Evolutionary conservation across 305 asterid species (phyloP).

Genomic region (Fraxinus velutina): DNA sequence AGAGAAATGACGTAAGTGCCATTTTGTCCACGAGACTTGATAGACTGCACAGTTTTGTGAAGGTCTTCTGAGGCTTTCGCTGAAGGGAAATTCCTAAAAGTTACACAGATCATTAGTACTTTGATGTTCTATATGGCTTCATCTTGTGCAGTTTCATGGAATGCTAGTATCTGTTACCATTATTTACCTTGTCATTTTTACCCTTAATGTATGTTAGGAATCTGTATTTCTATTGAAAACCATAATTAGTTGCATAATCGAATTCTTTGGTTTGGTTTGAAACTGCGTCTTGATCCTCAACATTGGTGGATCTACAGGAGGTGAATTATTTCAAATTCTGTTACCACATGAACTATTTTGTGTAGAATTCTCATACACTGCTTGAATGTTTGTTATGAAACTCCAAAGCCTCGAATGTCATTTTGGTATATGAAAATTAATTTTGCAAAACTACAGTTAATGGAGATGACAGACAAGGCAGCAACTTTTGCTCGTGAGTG

Average conservation of each 20-base stretch:
- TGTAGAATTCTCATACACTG: constrained; percentile 2
- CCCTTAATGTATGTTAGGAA: background rate
- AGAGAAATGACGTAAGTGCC: constrained; percentile 65
- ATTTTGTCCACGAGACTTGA: background rate
- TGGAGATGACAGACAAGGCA: constrained; percentile 61
- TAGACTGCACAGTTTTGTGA: background rate
- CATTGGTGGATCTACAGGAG: background rate
- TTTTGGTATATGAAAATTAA: constrained; percentile 12
- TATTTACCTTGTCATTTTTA: background rate
- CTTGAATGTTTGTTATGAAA: constrained; percentile 8
- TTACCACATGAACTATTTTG: background rate
- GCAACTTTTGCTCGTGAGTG: constrained; percentile 68
- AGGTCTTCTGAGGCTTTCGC: background rate
- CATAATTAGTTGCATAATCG: background rate
- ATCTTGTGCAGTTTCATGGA: background rate
- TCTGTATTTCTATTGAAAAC: background rate
- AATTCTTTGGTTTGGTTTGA: background rate
- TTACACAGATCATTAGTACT: background rate
- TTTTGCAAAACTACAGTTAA: constrained; percentile 49
- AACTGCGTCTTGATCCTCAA: background rate
- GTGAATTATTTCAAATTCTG: background rate
- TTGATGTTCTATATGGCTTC: background rate
- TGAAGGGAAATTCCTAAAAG: background rate
- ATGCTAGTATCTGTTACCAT: background rate
- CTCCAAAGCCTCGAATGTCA: background rate